Evolutionary conservation across 495 filamentous ascomycete genomes (phyloP).

Genomic region (Xylaria grammica): DNA sequence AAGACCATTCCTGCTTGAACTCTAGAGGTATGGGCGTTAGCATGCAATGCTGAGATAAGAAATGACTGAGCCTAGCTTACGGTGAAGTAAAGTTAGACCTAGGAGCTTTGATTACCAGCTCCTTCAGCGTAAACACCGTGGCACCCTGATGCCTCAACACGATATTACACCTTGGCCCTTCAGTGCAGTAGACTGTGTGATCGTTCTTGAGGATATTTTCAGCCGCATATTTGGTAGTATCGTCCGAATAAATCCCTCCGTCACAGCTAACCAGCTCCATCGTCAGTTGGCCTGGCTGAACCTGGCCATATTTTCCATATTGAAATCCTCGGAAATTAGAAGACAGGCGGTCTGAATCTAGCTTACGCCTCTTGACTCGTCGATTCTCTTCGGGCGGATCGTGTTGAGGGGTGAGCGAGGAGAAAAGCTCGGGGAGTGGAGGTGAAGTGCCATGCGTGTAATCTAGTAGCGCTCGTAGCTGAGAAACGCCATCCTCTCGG

Average conservation of each 20-base stretch:
- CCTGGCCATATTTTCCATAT: slow-evolving; percentile 84
- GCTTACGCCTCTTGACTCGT: slow-evolving; percentile 73
- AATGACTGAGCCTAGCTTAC: slow-evolving; percentile 58
- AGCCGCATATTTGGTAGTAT: slow-evolving; percentile 64
- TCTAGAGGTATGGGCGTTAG: slow-evolving; percentile 47
- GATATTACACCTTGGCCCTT: slow-evolving; percentile 81
- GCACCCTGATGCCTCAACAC: slow-evolving; percentile 79
- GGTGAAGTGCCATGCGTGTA: slow-evolving; percentile 38
- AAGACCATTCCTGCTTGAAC: slow-evolving; percentile 95
- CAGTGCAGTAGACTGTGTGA: slow-evolving; percentile 85
- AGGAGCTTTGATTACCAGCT: slow-evolving; percentile 87
- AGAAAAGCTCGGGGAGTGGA: slow-evolving; percentile 26
- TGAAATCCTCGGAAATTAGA: slow-evolving; percentile 64
- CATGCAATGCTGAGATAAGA: neutral
- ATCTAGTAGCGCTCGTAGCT: slow-evolving; percentile 54
- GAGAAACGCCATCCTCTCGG: slow-evolving; percentile 50
- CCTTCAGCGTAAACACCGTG: slow-evolving; percentile 78
- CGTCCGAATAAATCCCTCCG: slow-evolving; percentile 74
- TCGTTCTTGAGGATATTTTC: slow-evolving; percentile 87
- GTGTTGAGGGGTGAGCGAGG: slow-evolving; percentile 36
- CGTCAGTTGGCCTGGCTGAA: slow-evolving; percentile 74
- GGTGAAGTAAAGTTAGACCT: slow-evolving; percentile 80
- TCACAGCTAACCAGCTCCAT: slow-evolving; percentile 92
- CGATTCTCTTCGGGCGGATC: slow-evolving; percentile 52
- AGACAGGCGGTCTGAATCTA: slow-evolving; percentile 65